Evolutionary conservation across 1,284 basidiomycete species (phyloP), one percentile per base, ranked within the genome.

Genomic region (Puccinia coronata): DNA sequence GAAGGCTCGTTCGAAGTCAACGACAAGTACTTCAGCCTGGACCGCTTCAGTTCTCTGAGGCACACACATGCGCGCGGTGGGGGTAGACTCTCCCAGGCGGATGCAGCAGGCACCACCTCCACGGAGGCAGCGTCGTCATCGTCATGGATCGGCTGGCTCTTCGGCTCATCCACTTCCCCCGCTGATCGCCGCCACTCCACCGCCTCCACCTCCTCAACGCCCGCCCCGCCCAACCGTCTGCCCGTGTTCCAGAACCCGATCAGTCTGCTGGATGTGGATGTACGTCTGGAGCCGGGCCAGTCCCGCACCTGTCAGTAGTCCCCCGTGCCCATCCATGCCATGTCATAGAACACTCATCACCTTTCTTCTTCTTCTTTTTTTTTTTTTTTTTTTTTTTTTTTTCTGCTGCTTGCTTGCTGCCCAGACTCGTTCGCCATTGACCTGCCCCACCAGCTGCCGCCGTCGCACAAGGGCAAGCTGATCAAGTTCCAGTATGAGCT

Each of bases 401-500:
- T 25, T 63, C 28, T 6, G 1, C 51, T 25, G 11, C 28, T 53
- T 61, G 41, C 12, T 61, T 72, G 16, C 14, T 34, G 39, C 25
- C 28, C 39, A 80, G 78, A 80, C 31, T 59, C 67, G 14, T 80
- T 80, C 25, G 25, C 69, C 20, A 80, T 95, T 2, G 86, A 88
- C 1, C 87, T 98, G 0, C 95, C 96, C 0, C 88, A 90, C 6
- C 90, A 90, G 80, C 88, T 98, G 0, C 96, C 96, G 0, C 96
- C 96, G 0, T 94, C 95, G 0, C 97, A 93, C 87, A 90, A 90
- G 57, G 96, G 96, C 1, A 91, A 92, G 73, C 89, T 91, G 0
- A 89, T 98, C 82, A 90, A 89, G 83, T 96, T 99, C 86, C 91
- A 92, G 12, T 99, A 98, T 85, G 92, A 94, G 83, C 90, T 99